Evolutionary conservation across 2,329 filamentous ascomycete genomes (phyloP).

Genomic region (Aspergillus pseudoviridinutans): DNA sequence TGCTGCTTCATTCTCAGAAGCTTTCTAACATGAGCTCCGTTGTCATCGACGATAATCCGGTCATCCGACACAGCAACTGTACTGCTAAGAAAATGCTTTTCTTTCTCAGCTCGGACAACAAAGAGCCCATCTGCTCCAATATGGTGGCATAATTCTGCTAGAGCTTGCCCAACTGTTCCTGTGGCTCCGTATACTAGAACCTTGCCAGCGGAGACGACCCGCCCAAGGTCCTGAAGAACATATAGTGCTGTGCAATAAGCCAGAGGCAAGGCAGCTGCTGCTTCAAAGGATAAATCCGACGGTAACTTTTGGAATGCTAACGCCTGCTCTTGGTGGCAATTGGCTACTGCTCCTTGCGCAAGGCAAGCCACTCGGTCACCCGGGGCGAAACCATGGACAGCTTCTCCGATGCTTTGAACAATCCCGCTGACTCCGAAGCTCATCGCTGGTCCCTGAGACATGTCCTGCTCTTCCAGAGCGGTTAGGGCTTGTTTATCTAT

Average conservation of each 20-base stretch:
- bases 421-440: conserved; percentile 19
- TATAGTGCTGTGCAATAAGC: conserved; percentile 21
- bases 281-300: conserved; percentile 16
- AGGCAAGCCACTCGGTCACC: conserved; percentile 25
- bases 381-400: conserved; percentile 9
- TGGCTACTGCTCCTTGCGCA: conserved; percentile 14
- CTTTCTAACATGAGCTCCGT: conserved; percentile 1
- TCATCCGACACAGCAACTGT: conserved; percentile 9
- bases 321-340: conserved; percentile 11
- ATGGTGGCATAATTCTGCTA: conserved; percentile 15
- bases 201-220: conserved; percentile 13
- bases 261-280: conserved; percentile 19
- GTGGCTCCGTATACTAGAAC: conserved; percentile 29
- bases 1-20: conserved; percentile 4
- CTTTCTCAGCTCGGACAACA: conserved; percentile 6
- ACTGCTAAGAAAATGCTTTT: not conserved
- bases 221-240: conserved; percentile 15
- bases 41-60: conserved; percentile 10
- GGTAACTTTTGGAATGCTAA: conserved; percentile 20
- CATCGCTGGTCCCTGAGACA: not conserved
- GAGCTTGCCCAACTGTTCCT: conserved; percentile 19
- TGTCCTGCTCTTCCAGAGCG: not conserved
- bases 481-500: conserved; percentile 27
- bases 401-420: conserved; percentile 15
- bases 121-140: conserved; percentile 9